A percentile compares a stretch with the other conserved stretches of the same genome.
phyloP scores from a whole-genome alignment of 257 asterid species.

The Capsicum chinense region DNA sequence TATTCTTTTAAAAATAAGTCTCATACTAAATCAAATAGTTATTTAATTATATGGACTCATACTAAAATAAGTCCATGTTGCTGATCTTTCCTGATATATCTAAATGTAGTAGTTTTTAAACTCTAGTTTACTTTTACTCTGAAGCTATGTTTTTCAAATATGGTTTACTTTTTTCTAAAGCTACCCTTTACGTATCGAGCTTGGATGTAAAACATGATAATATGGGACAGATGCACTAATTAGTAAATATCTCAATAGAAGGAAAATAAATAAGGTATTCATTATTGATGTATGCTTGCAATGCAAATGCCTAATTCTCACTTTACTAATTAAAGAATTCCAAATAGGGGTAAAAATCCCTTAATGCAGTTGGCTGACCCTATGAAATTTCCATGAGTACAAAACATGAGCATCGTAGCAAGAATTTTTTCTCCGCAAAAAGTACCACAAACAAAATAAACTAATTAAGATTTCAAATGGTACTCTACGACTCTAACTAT shows the following conservation, averaged over 20 bases:
- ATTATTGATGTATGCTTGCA: background rate
- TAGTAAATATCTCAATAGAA: background rate
- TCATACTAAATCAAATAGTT: no score
- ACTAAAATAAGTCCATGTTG: background rate
- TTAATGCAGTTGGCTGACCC: background rate
- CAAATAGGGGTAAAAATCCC: background rate
- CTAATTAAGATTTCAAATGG: conserved; percentile 44
- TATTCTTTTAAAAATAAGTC: no score
- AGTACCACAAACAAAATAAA: background rate
- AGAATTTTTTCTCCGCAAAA: background rate
- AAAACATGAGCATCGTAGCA: background rate
- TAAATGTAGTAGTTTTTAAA: background rate
- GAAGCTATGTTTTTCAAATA: background rate
- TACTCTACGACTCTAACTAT: no score
- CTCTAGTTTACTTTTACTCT: no score
- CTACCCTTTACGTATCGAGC: background rate
- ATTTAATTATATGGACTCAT: no score
- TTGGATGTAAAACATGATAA: background rate
- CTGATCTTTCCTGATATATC: background rate
- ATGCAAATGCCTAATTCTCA: background rate
- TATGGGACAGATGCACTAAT: background rate
- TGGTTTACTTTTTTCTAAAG: background rate
- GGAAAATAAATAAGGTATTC: background rate
- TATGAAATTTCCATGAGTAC: background rate
- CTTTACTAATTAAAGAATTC: background rate